Percentiles rank a stretch among this genome's conserved stretches.
Conservation (phyloP, 208 protist species). For the Angomonas deanei region DNA sequence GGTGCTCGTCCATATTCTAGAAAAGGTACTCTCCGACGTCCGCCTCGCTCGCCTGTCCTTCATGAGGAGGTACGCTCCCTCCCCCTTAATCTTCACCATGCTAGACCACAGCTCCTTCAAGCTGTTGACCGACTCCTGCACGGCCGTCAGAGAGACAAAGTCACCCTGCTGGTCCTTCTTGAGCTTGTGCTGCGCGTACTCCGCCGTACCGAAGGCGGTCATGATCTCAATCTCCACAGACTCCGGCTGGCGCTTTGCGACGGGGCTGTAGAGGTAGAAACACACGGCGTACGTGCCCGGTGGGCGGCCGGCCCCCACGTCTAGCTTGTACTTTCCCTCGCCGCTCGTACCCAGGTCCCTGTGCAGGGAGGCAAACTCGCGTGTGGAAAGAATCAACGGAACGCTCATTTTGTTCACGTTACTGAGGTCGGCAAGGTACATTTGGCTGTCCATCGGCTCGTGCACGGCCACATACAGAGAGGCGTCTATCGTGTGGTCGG, state of each 20-base stretch:
- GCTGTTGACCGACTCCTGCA: conserved; percentile 14
- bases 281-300: conserved; percentile 38
- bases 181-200: not conserved
- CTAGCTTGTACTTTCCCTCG: not conserved
- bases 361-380: not conserved
- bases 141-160: conserved; percentile 16
- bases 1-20: conserved; percentile 41
- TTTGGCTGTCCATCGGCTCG: not conserved
- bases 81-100: conserved; percentile 16
- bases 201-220: not conserved
- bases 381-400: not conserved
- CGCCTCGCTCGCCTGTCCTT: conserved; percentile 28
- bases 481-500: not conserved
- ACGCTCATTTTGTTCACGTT: not conserved
- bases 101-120: conserved; percentile 16
- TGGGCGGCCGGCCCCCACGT: not conserved
- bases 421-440: no score
- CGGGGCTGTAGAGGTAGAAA: conserved; percentile 24
- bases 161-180: conserved; percentile 6
- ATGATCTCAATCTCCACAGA: not conserved
- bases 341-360: not conserved
- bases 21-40: conserved; percentile 47
- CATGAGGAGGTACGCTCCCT: conserved; percentile 12
- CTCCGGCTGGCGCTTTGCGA: conserved; percentile 7
- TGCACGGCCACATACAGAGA: not conserved